Percentiles rank a stretch among this genome's conserved stretches.
These are phyloP conservation scores for Aspergillus sergii DNA, from an alignment of 2,329 filamentous ascomycete species.

Conservation along the genomic window DNA sequence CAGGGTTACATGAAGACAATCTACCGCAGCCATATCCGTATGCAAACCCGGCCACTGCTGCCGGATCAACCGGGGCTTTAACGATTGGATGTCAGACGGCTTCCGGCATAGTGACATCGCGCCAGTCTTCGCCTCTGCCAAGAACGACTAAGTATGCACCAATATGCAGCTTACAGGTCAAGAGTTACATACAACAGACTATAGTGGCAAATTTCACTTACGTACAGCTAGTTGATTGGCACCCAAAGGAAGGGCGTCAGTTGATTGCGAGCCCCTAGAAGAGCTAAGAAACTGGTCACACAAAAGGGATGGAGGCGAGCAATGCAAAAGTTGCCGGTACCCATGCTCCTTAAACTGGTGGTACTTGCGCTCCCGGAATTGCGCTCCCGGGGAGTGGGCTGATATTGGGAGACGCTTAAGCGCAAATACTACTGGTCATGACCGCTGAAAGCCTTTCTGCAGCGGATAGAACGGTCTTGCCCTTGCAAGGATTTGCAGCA, in stretches of 20 bases:
- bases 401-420: not conserved
- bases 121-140: not conserved
- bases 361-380: not conserved
- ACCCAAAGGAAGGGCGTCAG: not conserved
- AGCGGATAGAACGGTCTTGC: conserved; percentile 1
- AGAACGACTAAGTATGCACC: not conserved
- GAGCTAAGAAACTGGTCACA: not conserved
- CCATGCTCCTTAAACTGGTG: not conserved
- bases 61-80: not conserved
- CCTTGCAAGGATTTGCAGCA: conserved; percentile 9
- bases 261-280: not conserved
- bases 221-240: not conserved
- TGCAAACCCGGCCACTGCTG: not conserved
- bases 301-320: not conserved
- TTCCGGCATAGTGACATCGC: conserved; percentile 1
- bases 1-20: not conserved
- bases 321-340: not conserved
- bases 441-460: conserved; percentile 7
- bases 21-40: not conserved
- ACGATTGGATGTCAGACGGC: not conserved
- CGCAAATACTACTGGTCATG: conserved; percentile 1
- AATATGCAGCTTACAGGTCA: not conserved
- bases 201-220: not conserved
- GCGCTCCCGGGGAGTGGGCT: conserved; percentile 8
- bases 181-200: no score